Conservation (phyloP, 768 basidiomycete genomes). For the Amanita brunnescens region DNA sequence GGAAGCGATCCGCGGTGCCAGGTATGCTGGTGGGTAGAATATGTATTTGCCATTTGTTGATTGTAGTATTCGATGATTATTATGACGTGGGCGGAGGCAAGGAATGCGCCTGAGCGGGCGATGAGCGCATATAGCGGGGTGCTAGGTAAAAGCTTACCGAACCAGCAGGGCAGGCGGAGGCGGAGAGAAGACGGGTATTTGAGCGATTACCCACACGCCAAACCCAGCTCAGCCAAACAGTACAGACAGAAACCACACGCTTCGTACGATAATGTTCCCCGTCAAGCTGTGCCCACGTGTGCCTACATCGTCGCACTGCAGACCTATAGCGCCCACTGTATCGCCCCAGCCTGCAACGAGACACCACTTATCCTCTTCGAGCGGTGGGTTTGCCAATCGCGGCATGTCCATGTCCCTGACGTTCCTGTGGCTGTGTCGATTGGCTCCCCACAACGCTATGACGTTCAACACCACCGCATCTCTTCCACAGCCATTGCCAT, state of each 20-base stretch:
- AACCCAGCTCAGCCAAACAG: not conserved
- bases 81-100: not conserved
- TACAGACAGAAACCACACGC: not conserved
- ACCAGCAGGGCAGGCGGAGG: not conserved
- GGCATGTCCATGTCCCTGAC: too few species aligned
- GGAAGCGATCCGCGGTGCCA: conserved; percentile 20
- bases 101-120: not conserved
- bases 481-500: not conserved
- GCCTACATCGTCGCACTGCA: not conserved
- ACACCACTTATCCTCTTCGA: too few species aligned
- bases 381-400: not conserved
- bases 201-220: not conserved
- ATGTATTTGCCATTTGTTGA: conserved; percentile 17
- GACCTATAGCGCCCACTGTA: not conserved
- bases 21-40: conserved; percentile 14
- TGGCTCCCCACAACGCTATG: too few species aligned
- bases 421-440: too few species aligned
- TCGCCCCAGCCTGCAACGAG: too few species aligned
- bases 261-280: not conserved
- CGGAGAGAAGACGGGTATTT: conserved; percentile 3
- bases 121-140: not conserved
- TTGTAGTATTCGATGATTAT: not conserved
- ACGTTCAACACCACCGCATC: not conserved
- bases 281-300: conserved; percentile 1
- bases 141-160: not conserved